Evolutionary conservation across 345 rosid genomes (phyloP), one percentile per base, ranked within the genome.

Genomic region (Gossypium bickii): DNA sequence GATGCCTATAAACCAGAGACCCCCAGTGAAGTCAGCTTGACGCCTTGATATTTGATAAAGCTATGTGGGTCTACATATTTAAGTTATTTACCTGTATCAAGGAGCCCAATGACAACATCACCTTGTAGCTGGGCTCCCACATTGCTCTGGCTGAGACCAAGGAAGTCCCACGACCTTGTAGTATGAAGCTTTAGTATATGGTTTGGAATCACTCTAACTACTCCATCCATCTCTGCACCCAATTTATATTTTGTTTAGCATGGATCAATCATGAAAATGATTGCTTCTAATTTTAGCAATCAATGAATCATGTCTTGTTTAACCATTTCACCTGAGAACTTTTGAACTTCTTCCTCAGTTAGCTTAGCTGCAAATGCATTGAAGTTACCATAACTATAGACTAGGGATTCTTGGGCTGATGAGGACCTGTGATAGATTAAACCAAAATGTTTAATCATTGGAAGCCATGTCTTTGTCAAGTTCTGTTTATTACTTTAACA

Each of bases 341-440:
- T 85, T 63, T 58, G 75, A 55, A 51, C 86, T 66, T 83, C 85
- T 67, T 81, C 80, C 65, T 79, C 79, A 0, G 83, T 79, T 12
- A 85, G 58, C 52, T 72, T 83, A 25, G 89, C 86, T 17, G 85
- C 86, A 78, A 86, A 86, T 41, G 82, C 85, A 43, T 81, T 81
- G 73, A 86, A 78, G 67, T 78, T 80, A 10, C 81, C 78, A 25
- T 85, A 83, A 58, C 86, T 85, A 45, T 83, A 76, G 45, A 85
- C 49, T 12, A 80, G 77, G 3, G 80, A 83, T 9, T 83, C 76
- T 52, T 76, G 76, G 25, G 83, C 86, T n/a, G 64, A 68, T 43
- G 61, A 41, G 70, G 59, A 11, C 10, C 86, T 85, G 83, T 34
- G 41, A 34, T 34, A 34, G 41, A 34, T 34, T 34, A 34, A 34